phyloP scores from a whole-genome alignment of 2,329 filamentous ascomycete species.

The Aphanoascus verrucosus region DNA sequence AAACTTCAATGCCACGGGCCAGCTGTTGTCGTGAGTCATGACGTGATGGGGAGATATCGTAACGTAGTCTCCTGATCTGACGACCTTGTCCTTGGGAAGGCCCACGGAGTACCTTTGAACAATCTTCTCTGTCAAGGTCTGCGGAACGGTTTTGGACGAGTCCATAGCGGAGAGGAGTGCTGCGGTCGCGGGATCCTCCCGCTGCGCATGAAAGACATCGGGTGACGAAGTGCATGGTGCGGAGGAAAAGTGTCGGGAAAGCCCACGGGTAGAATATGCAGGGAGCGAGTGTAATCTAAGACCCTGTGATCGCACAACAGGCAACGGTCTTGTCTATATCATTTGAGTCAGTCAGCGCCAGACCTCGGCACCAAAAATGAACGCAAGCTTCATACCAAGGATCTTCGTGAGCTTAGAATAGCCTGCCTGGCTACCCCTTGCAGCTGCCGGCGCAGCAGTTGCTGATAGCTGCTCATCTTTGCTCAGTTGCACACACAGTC shows the following conservation, averaged over 20 bases:
- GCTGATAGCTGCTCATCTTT: slow-evolving; percentile 9
- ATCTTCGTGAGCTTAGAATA: slow-evolving; percentile 2
- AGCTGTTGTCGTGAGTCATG: slow-evolving; percentile 83
- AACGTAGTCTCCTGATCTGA: slow-evolving; percentile 75
- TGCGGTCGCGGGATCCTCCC: slow-evolving; percentile 15
- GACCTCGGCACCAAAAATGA: not conserved
- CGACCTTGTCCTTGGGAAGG: slow-evolving; percentile 61
- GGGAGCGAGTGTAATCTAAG: not conserved
- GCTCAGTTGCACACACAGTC: slow-evolving; percentile 4
- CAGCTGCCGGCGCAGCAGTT: slow-evolving; percentile 10
- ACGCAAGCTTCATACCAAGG: not conserved
- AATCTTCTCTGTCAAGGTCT: slow-evolving; percentile 88
- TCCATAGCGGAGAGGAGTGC: slow-evolving; percentile 16
- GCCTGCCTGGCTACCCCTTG: slow-evolving; percentile 8
- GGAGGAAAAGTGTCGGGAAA: slow-evolving; percentile 12
- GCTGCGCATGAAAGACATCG: slow-evolving; percentile 17
- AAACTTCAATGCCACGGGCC: slow-evolving; percentile 67
- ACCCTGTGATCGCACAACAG: slow-evolving; percentile 2
- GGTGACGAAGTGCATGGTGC: slow-evolving; percentile 8
- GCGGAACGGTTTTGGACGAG: slow-evolving; percentile 39
- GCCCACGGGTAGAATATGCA: not conserved
- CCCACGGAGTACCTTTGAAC: slow-evolving; percentile 72
- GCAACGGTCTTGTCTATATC: slow-evolving; percentile 5
- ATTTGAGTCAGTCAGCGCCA: not conserved
- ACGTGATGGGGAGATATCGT: slow-evolving; percentile 59